Conservation (phyloP, 495 filamentous ascomycete species). For the Aspergillus coremiiformis region DNA sequence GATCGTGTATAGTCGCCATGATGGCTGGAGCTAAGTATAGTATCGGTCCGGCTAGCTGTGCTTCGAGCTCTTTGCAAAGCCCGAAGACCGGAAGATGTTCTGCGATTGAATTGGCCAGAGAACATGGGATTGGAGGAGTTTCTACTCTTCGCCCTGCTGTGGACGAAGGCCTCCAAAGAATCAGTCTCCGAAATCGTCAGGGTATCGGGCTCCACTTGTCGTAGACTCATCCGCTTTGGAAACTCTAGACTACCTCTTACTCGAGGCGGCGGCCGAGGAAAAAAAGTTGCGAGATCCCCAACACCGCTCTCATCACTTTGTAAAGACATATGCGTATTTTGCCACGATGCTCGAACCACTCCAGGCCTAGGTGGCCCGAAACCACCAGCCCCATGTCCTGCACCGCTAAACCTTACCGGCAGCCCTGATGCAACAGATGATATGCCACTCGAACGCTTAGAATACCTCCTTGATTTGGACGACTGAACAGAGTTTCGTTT, state of each 20-base stretch:
- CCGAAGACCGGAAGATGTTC: conserved; percentile 29
- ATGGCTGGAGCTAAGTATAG: conserved; percentile 29
- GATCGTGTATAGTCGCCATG: conserved; percentile 31
- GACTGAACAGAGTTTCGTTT: conserved; percentile 39
- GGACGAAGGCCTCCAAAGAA: conserved; percentile 40
- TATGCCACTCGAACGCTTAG: conserved; percentile 41
- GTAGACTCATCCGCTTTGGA: conserved; percentile 28
- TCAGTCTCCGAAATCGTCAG: conserved; percentile 35
- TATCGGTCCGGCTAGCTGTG: conserved; percentile 34
- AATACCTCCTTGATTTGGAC: conserved; percentile 34
- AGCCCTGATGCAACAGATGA: conserved; percentile 32
- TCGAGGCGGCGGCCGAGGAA: conserved; percentile 33
- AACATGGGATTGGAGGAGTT: conserved; percentile 41
- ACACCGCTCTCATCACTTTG: conserved; percentile 35
- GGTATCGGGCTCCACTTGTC: conserved; percentile 29
- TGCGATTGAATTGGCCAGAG: conserved; percentile 32
- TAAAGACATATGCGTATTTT: conserved; percentile 33
- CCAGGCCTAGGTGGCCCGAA: conserved; percentile 41
- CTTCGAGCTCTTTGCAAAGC: conserved; percentile 33
- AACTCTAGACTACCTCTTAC: conserved; percentile 27
- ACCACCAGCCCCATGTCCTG: conserved; percentile 44
- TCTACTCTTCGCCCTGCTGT: conserved; percentile 36
- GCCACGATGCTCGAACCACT: conserved; percentile 42
- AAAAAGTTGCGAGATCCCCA: conserved; percentile 31
- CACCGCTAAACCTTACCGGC: conserved; percentile 37